Conservation (phyloP, 768 basidiomycete genomes). For the Suillus tomentosus region DNA sequence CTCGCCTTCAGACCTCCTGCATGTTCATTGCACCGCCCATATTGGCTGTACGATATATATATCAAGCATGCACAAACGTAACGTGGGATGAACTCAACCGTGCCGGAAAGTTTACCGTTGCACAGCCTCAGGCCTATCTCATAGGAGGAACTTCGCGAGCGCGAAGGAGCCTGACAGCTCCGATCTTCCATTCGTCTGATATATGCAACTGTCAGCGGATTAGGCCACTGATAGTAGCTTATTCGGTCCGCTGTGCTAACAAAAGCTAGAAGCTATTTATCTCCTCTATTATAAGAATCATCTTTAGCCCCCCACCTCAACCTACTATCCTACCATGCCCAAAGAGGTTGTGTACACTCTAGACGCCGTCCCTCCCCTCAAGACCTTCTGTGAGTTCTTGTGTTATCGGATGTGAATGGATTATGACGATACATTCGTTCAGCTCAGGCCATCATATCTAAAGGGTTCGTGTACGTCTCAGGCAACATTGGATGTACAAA, state of each 20-base stretch:
- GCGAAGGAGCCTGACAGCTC: background rate
- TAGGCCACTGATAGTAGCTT: background rate
- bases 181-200: background rate
- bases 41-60: background rate
- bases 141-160: background rate
- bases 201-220: background rate
- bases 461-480: constrained; percentile 40
- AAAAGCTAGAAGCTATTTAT: background rate
- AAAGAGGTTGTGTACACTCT: constrained; percentile 31
- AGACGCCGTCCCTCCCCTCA: constrained; percentile 37
- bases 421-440: constrained; percentile 3
- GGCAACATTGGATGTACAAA: constrained; percentile 40
- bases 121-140: background rate
- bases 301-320: background rate
- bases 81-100: background rate
- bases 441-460: constrained; percentile 42
- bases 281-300: background rate
- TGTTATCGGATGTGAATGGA: no score
- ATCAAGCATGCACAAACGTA: background rate
- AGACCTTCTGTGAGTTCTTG: constrained; percentile 33
- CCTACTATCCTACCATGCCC: constrained; percentile 23
- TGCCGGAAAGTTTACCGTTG: background rate
- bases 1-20: background rate
- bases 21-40: background rate
- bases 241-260: background rate